phyloP scores from a whole-genome alignment of 768 basidiomycete genomes.

The Artomyces pyxidatus region DNA sequence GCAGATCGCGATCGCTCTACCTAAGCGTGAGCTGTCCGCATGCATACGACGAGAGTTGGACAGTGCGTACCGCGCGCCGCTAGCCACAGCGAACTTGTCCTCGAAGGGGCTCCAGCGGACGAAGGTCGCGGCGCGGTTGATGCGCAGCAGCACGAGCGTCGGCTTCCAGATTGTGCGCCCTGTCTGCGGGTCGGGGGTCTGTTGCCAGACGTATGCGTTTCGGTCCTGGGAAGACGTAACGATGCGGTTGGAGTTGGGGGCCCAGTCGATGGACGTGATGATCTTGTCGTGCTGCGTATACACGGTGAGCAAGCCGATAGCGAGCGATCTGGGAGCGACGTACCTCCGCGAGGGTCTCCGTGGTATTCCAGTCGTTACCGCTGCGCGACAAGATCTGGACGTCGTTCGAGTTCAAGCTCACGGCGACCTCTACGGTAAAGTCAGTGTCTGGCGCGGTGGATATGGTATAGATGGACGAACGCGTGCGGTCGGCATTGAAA shows the following conservation, averaged over 20 bases:
- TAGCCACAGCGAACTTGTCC: slow-evolving; percentile 98
- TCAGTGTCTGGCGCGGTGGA: slow-evolving; percentile 7
- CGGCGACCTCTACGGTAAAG: slow-evolving; percentile 64
- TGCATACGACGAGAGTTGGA: background rate
- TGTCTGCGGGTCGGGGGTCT: slow-evolving; percentile 62
- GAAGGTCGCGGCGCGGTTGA: slow-evolving; percentile 93
- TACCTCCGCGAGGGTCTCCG: slow-evolving; percentile 84
- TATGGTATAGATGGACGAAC: slow-evolving; percentile 43
- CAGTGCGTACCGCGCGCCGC: slow-evolving; percentile 72
- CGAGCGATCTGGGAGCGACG: slow-evolving; percentile 9
- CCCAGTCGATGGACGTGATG: slow-evolving; percentile 99
- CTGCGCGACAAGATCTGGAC: slow-evolving; percentile 69
- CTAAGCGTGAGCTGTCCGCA: background rate
- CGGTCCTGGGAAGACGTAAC: slow-evolving; percentile 99
- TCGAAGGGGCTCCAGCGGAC: slow-evolving; percentile 97
- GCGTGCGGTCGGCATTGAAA: slow-evolving; percentile 81
- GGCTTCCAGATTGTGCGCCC: slow-evolving; percentile 84
- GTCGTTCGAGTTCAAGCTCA: slow-evolving; percentile 86
- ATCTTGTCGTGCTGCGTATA: slow-evolving; percentile 86
- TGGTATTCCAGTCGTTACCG: slow-evolving; percentile 59
- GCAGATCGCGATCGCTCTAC: slow-evolving; percentile 91
- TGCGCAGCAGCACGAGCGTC: slow-evolving; percentile 87
- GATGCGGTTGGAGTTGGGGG: slow-evolving; percentile 91
- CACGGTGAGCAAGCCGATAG: background rate
- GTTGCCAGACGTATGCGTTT: slow-evolving; percentile 98